A percentile compares a stretch with the other conserved stretches of the same genome.
Evolutionary conservation across 306 rosid species (phyloP).

Genomic region (Prinsepia uniflora): DNA sequence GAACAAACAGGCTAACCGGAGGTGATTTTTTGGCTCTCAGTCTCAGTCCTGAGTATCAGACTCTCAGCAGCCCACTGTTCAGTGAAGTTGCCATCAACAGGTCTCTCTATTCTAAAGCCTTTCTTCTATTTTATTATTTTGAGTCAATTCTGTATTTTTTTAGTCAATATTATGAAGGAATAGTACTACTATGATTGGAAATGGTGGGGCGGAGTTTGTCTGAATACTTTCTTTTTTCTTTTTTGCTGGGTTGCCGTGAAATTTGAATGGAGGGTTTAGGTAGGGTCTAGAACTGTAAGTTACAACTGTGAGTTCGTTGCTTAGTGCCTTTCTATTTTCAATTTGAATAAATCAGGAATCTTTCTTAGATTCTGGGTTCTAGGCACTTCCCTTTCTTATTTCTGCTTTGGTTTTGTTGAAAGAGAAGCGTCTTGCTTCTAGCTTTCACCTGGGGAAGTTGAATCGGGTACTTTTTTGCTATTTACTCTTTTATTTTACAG

Average conservation of each 20-base stretch:
- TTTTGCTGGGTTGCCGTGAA: neutral
- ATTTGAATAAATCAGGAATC: conserved; percentile 7
- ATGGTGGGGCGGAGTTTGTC: conserved; percentile 18
- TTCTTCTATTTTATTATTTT: neutral
- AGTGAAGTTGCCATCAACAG: conserved; percentile 20
- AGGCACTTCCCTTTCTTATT: neutral
- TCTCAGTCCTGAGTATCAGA: neutral
- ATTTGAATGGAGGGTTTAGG: neutral
- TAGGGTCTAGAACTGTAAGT: conserved; percentile 3
- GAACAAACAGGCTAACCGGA: neutral
- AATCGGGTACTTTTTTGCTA: conserved; percentile 24
- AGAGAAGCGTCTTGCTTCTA: neutral
- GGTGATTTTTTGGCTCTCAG: neutral
- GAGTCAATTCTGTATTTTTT: neutral
- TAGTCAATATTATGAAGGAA: neutral
- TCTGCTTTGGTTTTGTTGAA: conserved; percentile 13
- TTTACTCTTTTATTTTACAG: conserved; percentile 1
- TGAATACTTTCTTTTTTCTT: neutral
- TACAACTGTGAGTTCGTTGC: conserved; percentile 4
- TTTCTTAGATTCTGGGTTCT: conserved; percentile 11
- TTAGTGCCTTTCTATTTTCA: conserved; percentile 25
- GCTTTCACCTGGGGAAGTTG: conserved; percentile 11
- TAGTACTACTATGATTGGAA: neutral
- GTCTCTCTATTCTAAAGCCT: conserved; percentile 5
- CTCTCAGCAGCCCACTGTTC: neutral